Percentiles rank a stretch among this genome's conserved stretches.
These are phyloP conservation scores for Xylaria sp. DNA, from an alignment of 2,329 filamentous ascomycete genomes.

Conservation along the genomic window DNA sequence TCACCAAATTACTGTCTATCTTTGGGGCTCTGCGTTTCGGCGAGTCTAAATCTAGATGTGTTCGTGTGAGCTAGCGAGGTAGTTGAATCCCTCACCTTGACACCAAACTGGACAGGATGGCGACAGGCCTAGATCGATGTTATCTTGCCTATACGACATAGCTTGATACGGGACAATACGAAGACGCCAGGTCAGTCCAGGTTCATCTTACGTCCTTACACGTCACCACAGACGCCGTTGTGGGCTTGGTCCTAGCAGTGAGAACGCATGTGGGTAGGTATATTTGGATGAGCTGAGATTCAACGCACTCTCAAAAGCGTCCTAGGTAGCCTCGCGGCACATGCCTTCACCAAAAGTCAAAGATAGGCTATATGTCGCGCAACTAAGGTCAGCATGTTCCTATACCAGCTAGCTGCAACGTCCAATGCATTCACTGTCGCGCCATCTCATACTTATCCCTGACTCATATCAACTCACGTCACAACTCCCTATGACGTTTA, in stretches of 20 bases:
- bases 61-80: background rate
- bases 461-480: background rate
- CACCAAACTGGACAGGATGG: background rate
- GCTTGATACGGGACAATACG: background rate
- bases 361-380: background rate
- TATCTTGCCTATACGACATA: background rate
- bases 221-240: background rate
- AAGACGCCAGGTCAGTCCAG: background rate
- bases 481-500: too few relatives aligned
- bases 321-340: background rate
- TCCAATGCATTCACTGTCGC: background rate
- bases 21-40: background rate
- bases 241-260: background rate
- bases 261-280: background rate
- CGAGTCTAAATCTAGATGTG: background rate
- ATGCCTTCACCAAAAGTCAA: background rate
- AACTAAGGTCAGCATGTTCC: background rate
- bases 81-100: background rate
- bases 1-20: background rate
- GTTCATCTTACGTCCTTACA: background rate
- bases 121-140: background rate
- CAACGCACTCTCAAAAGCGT: background rate
- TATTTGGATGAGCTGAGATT: background rate
- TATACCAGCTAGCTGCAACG: background rate
- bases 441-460: background rate